phyloP scores from a whole-genome alignment of 805 yeast species.

The Candida tallmaniae region DNA sequence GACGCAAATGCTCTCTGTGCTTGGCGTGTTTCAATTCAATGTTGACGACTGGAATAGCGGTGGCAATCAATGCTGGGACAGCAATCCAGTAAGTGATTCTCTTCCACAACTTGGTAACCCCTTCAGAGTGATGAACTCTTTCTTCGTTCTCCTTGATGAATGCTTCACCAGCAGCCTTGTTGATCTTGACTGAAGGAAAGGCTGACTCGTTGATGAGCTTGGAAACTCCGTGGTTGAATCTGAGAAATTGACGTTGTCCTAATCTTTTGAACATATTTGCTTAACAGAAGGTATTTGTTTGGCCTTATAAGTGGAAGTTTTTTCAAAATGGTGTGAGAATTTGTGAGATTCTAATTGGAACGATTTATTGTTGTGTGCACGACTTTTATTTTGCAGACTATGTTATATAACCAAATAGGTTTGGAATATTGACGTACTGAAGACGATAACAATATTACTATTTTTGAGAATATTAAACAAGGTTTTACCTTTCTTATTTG shows the following conservation, averaged over 20 bases:
- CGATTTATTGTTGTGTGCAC: conserved; percentile 1
- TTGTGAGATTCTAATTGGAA: conserved; percentile 11
- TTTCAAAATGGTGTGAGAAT: conserved; percentile 17
- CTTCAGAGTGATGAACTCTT: conserved; percentile 72
- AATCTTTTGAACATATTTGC: conserved; percentile 31
- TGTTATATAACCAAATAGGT: no score
- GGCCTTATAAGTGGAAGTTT: conserved; percentile 2
- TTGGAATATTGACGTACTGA: no score
- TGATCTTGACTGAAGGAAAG: conserved; percentile 29
- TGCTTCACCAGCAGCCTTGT: conserved; percentile 66
- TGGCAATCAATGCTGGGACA: conserved; percentile 70
- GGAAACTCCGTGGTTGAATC: conserved; percentile 36
- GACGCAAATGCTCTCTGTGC: conserved; percentile 75
- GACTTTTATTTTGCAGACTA: background rate
- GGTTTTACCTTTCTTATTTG: no score
- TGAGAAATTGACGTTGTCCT: conserved; percentile 33
- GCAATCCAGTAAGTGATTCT: conserved; percentile 79
- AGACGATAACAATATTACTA: no score
- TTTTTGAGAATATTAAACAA: no score
- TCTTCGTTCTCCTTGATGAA: conserved; percentile 59
- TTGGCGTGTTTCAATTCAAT: conserved; percentile 85
- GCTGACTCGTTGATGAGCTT: conserved; percentile 38
- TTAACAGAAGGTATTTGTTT: no score
- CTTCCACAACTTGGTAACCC: conserved; percentile 78
- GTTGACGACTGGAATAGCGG: conserved; percentile 76